A percentile compares a stretch with the other conserved stretches of the same genome.
Conservation (phyloP, 495 filamentous ascomycete species). For the Neurospora discreta region DNA sequence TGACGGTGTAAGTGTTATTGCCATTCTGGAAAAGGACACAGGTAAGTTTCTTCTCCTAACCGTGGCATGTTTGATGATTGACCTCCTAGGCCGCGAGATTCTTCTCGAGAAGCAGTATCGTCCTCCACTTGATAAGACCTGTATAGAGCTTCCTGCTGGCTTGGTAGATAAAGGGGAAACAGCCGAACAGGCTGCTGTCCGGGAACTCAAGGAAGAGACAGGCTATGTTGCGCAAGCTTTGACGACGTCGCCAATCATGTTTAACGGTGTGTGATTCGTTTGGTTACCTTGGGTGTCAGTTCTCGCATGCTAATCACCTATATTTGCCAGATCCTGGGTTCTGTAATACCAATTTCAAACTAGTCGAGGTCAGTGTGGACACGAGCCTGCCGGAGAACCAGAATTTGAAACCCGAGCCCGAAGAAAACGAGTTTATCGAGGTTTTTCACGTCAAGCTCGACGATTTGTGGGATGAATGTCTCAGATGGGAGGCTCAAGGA, state of each 20-base stretch:
- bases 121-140: conserved; percentile 64
- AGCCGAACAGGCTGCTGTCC: conserved; percentile 64
- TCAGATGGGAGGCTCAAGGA: conserved; percentile 57
- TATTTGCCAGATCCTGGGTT: conserved; percentile 50
- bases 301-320: not conserved
- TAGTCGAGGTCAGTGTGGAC: conserved; percentile 75
- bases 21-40: conserved; percentile 63
- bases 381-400: conserved; percentile 57
- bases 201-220: conserved; percentile 92
- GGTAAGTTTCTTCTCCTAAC: conserved; percentile 11
- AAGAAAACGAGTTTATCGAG: conserved; percentile 88
- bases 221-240: conserved; percentile 68
- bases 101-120: conserved; percentile 83
- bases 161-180: conserved; percentile 75
- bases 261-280: conserved; percentile 48
- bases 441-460: conserved; percentile 61
- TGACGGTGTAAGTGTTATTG: conserved; percentile 85
- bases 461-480: conserved; percentile 55
- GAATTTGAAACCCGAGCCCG: conserved; percentile 58
- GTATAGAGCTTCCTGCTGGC: conserved; percentile 77
- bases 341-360: conserved; percentile 77
- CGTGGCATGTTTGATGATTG: not conserved
- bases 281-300: not conserved
- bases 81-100: conserved; percentile 49
- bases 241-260: conserved; percentile 69